Evolutionary conservation across 352 stramenopile genomes (phyloP).

Genomic region (Phytophthora pistaciae): DNA sequence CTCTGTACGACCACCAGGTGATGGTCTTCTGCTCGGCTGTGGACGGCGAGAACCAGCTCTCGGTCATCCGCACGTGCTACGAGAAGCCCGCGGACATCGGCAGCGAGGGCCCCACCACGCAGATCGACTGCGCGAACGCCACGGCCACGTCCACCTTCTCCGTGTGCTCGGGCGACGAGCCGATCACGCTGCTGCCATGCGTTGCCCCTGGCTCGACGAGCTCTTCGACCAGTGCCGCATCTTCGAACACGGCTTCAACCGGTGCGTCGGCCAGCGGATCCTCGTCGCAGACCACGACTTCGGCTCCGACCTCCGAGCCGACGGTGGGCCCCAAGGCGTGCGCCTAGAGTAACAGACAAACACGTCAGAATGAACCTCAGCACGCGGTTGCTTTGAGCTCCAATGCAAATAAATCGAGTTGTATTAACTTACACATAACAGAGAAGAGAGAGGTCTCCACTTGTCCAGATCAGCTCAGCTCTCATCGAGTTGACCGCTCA

Average conservation of each 20-base stretch:
- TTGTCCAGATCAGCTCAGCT: neutral
- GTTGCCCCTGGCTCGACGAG: conserved; percentile 30
- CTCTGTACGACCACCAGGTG: conserved; percentile 67
- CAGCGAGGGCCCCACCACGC: conserved; percentile 46
- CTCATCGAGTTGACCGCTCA: neutral
- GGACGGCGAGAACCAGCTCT: conserved; percentile 69
- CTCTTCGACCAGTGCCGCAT: neutral
- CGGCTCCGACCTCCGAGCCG: conserved; percentile 11
- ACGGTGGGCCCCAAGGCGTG: conserved; percentile 18
- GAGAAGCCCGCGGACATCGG: conserved; percentile 43
- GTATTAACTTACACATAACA: neutral
- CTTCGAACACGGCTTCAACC: neutral
- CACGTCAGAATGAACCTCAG: neutral
- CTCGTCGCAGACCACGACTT: conserved; percentile 2
- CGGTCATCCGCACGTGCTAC: conserved; percentile 77
- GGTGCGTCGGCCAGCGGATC: conserved; percentile 1
- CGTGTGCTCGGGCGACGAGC: conserved; percentile 50
- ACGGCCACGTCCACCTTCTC: conserved; percentile 60
- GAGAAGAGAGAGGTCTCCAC: neutral
- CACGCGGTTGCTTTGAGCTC: neutral
- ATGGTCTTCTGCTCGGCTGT: conserved; percentile 74
- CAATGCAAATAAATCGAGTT: neutral
- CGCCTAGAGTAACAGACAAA: conserved; percentile 10
- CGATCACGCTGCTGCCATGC: conserved; percentile 62
- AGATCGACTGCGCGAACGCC: conserved; percentile 61